phyloP scores from a whole-genome alignment of 148 eudicot genomes.

The Suaeda aralocaspica region DNA sequence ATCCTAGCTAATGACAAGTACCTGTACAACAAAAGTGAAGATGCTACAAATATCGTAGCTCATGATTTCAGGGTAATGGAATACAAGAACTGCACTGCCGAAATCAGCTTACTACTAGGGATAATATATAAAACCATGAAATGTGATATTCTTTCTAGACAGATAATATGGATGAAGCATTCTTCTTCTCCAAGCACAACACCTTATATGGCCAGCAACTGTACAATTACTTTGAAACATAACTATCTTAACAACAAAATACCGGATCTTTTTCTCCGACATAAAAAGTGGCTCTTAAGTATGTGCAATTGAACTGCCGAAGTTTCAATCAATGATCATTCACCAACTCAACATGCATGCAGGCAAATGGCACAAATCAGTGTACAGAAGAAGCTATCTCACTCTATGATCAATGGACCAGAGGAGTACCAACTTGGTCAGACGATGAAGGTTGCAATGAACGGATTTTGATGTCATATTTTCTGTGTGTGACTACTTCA shows the following conservation, averaged over 20 bases:
- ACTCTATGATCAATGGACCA: conserved; percentile 29
- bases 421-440: conserved; percentile 38
- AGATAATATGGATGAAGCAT: background rate
- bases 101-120: background rate
- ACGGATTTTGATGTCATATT: conserved; percentile 59
- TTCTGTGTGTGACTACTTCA: conserved; percentile 34
- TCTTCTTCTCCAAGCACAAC: background rate
- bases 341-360: background rate
- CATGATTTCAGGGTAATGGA: background rate
- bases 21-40: no score
- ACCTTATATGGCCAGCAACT: conserved; percentile 8
- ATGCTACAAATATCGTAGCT: no score
- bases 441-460: conserved; percentile 58
- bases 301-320: conserved; percentile 15
- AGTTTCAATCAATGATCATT: background rate
- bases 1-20: no score
- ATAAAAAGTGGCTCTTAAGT: conserved; percentile 5
- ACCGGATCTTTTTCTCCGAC: background rate
- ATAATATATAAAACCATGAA: background rate
- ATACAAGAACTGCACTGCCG: background rate
- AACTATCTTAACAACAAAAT: background rate
- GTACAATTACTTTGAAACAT: conserved; percentile 16
- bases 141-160: background rate
- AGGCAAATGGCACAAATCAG: background rate
- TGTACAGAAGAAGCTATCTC: background rate